phyloP scores from a whole-genome alignment of 176 grass and related monocot genomes.

The Pharus latifolius region DNA sequence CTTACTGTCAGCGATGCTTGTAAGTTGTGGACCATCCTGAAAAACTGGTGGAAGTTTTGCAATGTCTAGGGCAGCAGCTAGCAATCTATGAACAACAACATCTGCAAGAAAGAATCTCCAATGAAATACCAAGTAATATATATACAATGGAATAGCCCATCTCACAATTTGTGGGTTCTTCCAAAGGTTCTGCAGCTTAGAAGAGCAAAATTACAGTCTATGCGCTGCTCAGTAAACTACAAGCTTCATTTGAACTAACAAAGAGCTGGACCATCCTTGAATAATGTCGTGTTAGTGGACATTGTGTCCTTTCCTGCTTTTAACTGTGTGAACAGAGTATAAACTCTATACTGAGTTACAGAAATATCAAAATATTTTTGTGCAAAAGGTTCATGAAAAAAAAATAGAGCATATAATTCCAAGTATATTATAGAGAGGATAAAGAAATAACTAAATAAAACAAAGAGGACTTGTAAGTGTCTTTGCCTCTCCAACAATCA shows the following conservation, averaged over 20 bases:
- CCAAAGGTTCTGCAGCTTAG: neutral
- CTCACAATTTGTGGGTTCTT: neutral
- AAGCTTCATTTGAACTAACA: neutral
- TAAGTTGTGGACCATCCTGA: slow-evolving; percentile 80
- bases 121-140: neutral
- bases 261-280: neutral
- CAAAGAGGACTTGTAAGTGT: neutral
- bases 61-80: slow-evolving; percentile 89
- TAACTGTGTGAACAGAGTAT: neutral
- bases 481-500: neutral
- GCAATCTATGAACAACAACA: slow-evolving; percentile 93
- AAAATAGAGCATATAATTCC: neutral
- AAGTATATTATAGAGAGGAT: neutral
- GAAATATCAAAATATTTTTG: neutral
- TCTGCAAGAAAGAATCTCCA: slow-evolving; percentile 42
- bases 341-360: neutral
- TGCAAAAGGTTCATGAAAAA: neutral
- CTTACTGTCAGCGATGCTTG: slow-evolving; percentile 89
- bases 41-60: slow-evolving; percentile 92
- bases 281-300: neutral
- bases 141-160: no score
- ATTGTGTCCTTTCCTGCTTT: neutral
- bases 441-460: neutral
- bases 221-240: neutral
- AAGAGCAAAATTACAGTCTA: neutral